Base-by-base conservation (phyloP, 208 protist species). In the Giardia duodenalis region DNA sequence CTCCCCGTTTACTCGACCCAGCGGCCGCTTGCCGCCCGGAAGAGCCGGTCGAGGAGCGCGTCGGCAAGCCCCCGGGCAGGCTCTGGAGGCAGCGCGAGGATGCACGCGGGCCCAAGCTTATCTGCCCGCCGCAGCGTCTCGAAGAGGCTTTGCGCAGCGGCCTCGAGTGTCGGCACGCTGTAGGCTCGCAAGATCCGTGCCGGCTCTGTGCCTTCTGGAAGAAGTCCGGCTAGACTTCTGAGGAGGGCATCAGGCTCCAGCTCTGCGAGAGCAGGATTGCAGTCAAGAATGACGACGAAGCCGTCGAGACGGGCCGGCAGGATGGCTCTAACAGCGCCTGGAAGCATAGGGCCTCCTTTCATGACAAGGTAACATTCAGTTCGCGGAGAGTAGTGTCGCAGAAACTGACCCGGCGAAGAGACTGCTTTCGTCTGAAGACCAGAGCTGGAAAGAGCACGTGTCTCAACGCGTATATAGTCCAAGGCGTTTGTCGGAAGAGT, bases 1-100 rank as follows among this genome's bases (percentile, higher is more conserved):
- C 42, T 89, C 86, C 86, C 86, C 86, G 42, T 45, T 89, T 44
- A n/a, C 76, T 87, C 44, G 44, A 87, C 2, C 1, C 76, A 87
- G 39, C 1, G 39, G 39, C 76, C 76, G 30, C 3, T 43, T 1
- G 3, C 1, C 2, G 2, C 4, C 22, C 76, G 39, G 30, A 87
- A 87, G 30, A 87, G 2, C 44, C 76, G 39, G 30, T 87, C 76
- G 30, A 87, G 44, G 39, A 87, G 1, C 2, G 39, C 44, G 76
- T 30, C 76, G 4, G 39, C 1, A n/a, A n/a, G 4, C 57, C 44
- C 30, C 2, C 1, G 22, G 22, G 22, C 30, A 1, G 76, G 4
- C 76, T 43, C 4, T 43, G 2, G 39, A 3, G 76, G 76, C 2
- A 87, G 39, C 44, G 44, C 44, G 30, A 87, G 2, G 30, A 1